These are phyloP conservation scores for Chytridium lagenaria DNA, from an alignment of 371 early-diverging fungal genomes.

Conservation along the genomic window DNA sequence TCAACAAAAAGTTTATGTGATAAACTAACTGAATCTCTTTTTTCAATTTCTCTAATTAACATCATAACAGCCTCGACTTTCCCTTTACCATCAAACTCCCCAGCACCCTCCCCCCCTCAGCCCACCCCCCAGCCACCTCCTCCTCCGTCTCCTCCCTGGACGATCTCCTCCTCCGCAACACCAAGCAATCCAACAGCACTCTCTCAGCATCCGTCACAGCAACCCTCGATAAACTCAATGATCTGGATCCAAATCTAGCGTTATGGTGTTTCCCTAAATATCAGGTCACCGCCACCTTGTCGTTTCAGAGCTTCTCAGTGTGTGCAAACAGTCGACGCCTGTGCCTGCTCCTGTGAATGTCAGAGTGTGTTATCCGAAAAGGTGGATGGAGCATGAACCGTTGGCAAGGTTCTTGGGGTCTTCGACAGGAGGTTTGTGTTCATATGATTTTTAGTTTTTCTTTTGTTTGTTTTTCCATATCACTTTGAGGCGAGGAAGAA, in stretches of 20 bases:
- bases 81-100: constrained; percentile 20
- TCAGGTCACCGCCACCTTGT: background rate
- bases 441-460: too few species aligned
- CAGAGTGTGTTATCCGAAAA: background rate
- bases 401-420: background rate
- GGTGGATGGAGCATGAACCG: background rate
- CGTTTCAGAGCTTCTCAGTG: background rate
- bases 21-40: background rate
- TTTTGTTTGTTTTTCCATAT: too few species aligned
- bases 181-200: background rate
- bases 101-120: constrained; percentile 14
- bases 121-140: background rate
- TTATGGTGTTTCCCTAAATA: background rate
- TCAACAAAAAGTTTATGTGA: background rate
- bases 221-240: background rate
- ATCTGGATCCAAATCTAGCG: background rate
- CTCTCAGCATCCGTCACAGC: background rate
- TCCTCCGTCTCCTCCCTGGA: background rate
- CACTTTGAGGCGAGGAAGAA: too few species aligned
- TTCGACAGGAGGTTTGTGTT: background rate
- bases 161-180: background rate
- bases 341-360: background rate
- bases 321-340: constrained; percentile 2
- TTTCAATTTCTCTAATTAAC: background rate
- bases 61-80: constrained; percentile 17